Percentiles rank a stretch among this genome's conserved stretches.
Conservation (phyloP, 129 eudicot genomes). For the Heracleum sosnowskyi region DNA sequence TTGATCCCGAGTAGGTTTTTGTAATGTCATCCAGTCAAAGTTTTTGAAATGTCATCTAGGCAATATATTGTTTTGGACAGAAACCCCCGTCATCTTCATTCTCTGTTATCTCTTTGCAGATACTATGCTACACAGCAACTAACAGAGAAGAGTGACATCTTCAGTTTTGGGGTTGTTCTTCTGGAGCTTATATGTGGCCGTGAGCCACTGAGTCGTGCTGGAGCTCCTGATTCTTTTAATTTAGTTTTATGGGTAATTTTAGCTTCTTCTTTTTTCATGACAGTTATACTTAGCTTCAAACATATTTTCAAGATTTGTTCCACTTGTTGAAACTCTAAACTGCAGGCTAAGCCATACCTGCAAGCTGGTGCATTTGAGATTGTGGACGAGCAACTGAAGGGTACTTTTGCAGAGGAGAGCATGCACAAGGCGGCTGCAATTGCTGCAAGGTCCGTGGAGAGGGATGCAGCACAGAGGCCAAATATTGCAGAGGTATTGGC, state of each 20-base stretch:
- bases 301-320: background rate
- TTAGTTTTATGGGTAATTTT: slow-evolving; percentile 92
- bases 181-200: slow-evolving; percentile 95
- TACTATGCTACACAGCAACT: slow-evolving; percentile 74
- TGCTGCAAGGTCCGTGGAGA: slow-evolving; percentile 84
- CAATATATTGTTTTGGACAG: too few relatives aligned
- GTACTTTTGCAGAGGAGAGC: slow-evolving; percentile 67
- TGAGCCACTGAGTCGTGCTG: slow-evolving; percentile 73
- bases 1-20: slow-evolving; percentile 78
- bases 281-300: background rate
- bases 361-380: slow-evolving; percentile 87
- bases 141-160: slow-evolving; percentile 85
- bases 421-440: slow-evolving; percentile 61
- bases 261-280: background rate
- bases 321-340: background rate
- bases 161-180: slow-evolving; percentile 95
- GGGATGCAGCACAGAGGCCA: slow-evolving; percentile 84
- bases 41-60: too few relatives aligned
- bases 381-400: slow-evolving; percentile 69
- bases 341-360: slow-evolving; percentile 90
- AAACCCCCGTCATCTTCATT: background rate
- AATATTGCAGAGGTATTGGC: slow-evolving; percentile 55
- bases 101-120: slow-evolving; percentile 35
- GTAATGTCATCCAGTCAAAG: background rate
- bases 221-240: slow-evolving; percentile 90